These are phyloP conservation scores for Flaveria robusta DNA, from an alignment of 129 eudicot species.

Conservation along the genomic window DNA sequence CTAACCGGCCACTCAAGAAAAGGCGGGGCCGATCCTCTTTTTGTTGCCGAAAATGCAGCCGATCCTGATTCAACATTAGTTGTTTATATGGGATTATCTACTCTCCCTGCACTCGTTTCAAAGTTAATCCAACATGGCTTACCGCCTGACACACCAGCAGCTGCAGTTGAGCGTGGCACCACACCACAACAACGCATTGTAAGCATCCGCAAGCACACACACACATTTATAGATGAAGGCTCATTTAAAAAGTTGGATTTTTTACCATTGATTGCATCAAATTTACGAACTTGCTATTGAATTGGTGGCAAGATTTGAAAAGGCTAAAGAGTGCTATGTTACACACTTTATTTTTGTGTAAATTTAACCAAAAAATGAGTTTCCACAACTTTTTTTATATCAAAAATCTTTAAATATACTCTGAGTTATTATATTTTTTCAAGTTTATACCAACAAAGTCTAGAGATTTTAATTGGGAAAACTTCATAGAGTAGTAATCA, in stretches of 20 bases:
- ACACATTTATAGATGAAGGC: neutral
- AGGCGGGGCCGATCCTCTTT: slow-evolving; percentile 90
- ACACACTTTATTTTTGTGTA: neutral
- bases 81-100: slow-evolving; percentile 91
- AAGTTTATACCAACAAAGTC: neutral
- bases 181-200: slow-evolving; percentile 96
- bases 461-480: too few species aligned
- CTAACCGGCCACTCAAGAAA: slow-evolving; percentile 94
- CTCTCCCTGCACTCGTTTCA: slow-evolving; percentile 80
- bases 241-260: neutral
- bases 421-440: neutral
- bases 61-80: slow-evolving; percentile 93
- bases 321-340: neutral
- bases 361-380: neutral
- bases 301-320: neutral
- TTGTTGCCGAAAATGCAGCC: slow-evolving; percentile 93
- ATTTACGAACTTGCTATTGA: neutral
- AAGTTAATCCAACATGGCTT: slow-evolving; percentile 75
- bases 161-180: slow-evolving; percentile 92
- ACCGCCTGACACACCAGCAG: slow-evolving; percentile 87
- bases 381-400: neutral
- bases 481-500: too few species aligned
- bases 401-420: neutral
- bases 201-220: slow-evolving; percentile 16
- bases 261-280: neutral